A percentile compares a stretch with the other conserved stretches of the same genome.
Evolutionary conservation across 2,329 filamentous ascomycete species (phyloP).

Genomic region (Cladobotryum protrusum): DNA sequence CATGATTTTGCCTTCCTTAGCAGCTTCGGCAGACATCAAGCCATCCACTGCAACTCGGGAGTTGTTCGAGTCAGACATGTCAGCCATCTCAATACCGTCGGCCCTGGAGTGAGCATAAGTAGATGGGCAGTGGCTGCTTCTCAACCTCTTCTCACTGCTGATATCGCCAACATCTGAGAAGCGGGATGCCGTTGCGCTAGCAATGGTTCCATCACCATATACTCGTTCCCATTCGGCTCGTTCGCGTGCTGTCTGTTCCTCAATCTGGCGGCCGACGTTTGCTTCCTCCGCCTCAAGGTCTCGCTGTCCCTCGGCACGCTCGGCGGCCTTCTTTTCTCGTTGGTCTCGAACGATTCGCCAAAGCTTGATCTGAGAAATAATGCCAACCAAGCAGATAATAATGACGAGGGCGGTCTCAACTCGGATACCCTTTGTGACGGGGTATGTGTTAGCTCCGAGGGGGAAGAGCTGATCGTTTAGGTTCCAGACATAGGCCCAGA

Average conservation of each 20-base stretch:
- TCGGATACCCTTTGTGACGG: slow-evolving; percentile 76
- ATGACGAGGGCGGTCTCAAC: slow-evolving; percentile 77
- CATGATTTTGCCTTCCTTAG: slow-evolving; percentile 42
- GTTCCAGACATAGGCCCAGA: slow-evolving; percentile 88
- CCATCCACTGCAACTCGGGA: slow-evolving; percentile 27
- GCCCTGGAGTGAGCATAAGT: slow-evolving; percentile 30
- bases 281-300: slow-evolving; percentile 61
- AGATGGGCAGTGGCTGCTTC: slow-evolving; percentile 29
- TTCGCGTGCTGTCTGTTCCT: slow-evolving; percentile 56
- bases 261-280: slow-evolving; percentile 60
- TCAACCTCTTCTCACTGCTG: slow-evolving; percentile 39
- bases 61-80: slow-evolving; percentile 34
- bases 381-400: slow-evolving; percentile 65
- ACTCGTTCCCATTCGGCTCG: slow-evolving; percentile 67
- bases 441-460: slow-evolving; percentile 68
- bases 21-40: slow-evolving; percentile 37
- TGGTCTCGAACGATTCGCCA: slow-evolving; percentile 73
- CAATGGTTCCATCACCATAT: slow-evolving; percentile 56
- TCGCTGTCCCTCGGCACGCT: slow-evolving; percentile 43
- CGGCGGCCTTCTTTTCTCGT: slow-evolving; percentile 46
- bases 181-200: slow-evolving; percentile 30
- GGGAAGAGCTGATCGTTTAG: slow-evolving; percentile 79
- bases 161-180: slow-evolving; percentile 48
- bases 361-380: slow-evolving; percentile 78
- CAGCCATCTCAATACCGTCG: slow-evolving; percentile 50